phyloP scores from a whole-genome alignment of 2,329 filamentous ascomycete genomes.

The Pyrenochaeta sp. region DNA sequence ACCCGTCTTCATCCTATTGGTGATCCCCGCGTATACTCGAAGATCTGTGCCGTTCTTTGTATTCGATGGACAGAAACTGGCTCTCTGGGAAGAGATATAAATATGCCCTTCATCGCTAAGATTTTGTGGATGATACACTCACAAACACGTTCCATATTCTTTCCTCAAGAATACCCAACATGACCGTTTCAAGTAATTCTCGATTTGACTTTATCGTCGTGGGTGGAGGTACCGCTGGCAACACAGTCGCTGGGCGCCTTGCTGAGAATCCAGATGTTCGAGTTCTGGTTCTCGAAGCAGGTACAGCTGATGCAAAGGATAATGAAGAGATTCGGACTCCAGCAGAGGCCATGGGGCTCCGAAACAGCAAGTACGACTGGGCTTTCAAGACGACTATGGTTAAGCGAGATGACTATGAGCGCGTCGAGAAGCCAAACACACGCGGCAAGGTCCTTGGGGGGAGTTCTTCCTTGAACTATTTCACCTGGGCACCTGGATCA shows the following conservation, averaged over 20 bases:
- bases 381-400: conserved; percentile 69
- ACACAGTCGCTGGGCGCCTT: conserved; percentile 24
- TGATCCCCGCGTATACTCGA: no score
- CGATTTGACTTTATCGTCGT: conserved; percentile 21
- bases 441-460: conserved; percentile 67
- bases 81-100: no score
- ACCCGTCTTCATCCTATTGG: no score
- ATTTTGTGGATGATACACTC: no score
- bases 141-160: no score
- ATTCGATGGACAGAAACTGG: no score
- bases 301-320: conserved; percentile 12
- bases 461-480: conserved; percentile 67
- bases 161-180: no score
- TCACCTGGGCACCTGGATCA: conserved; percentile 68
- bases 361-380: conserved; percentile 66
- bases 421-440: conserved; percentile 69
- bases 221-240: conserved; percentile 25
- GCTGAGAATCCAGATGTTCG: conserved; percentile 23
- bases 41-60: no score
- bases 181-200: not conserved
- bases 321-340: conserved; percentile 58
- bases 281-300: conserved; percentile 25
- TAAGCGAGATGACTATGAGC: conserved; percentile 65
- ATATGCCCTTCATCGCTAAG: no score
- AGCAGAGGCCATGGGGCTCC: conserved; percentile 60